Conservation (phyloP, 1,284 basidiomycete genomes). For the Sphaerobolus stellatus region DNA sequence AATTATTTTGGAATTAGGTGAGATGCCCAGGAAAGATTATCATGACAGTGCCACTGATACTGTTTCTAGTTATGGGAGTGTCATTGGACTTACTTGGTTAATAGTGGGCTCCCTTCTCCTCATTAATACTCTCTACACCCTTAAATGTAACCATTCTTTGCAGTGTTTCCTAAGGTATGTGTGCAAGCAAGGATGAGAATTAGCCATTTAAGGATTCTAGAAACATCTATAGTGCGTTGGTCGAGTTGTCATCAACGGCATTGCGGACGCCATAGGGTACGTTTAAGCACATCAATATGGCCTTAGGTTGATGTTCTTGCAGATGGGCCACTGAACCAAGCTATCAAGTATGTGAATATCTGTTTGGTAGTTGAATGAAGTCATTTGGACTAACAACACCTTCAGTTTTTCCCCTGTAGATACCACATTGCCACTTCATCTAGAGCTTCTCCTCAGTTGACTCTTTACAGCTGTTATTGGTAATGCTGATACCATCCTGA, state of each 20-base stretch:
- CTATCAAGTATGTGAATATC: too few species aligned
- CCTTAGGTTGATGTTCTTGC: background rate
- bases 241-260: slow-evolving; percentile 2
- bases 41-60: background rate
- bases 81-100: slow-evolving; percentile 16
- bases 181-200: background rate
- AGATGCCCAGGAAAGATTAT: background rate
- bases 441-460: too few species aligned
- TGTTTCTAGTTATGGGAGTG: slow-evolving; percentile 16
- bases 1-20: slow-evolving; percentile 19
- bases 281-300: background rate
- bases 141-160: background rate
- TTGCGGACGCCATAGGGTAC: slow-evolving; percentile 1
- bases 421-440: too few species aligned
- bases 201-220: too few species aligned
- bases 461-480: too few species aligned
- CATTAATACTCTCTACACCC: background rate
- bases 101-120: slow-evolving; percentile 6
- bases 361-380: too few species aligned
- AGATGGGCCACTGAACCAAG: slow-evolving; percentile 8
- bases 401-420: too few species aligned
- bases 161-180: slow-evolving; percentile 9
- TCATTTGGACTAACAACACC: too few species aligned
- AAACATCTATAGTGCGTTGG: slow-evolving; percentile 3
- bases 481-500: too few species aligned